Base-by-base conservation (phyloP, 2,329 filamentous ascomycete genomes). In the Nectriaceae sp. region DNA sequence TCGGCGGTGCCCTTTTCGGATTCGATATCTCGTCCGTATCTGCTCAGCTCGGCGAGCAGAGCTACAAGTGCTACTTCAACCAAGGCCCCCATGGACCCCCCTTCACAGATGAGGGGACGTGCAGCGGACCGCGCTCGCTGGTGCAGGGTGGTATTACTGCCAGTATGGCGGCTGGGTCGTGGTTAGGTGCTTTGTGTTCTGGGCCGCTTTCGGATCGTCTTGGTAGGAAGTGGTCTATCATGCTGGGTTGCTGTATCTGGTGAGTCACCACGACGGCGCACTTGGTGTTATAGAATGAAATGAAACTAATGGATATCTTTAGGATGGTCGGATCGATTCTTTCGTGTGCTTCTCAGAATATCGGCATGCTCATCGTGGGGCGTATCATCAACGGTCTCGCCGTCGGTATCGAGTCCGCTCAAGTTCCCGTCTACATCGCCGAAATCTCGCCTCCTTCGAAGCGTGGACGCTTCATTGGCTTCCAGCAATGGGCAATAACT, bases 401-500 rank as follows among this genome's bases (percentile, higher is more conserved):
- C 39, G 82, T 87, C 46, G 83, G 83, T 57, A 82, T 84, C 75
- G 55, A 55, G 0, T 84, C 80, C 18, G 79, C 82, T 10, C 82
- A 85, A 57, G 83, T 85, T 3, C 83, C 83, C 3, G 82, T 87
- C 40, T 87, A 86, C 64, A 77, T 87, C 26, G 77, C 82, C 37
- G 84, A 87, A 62, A 74, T 87, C 74, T 82, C 48, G 2, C 39
- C 50, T n/a, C 77, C 78, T 40, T 75, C 76, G 1, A 62, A 64
- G 35, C 78, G 84, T 50, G 84, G 84, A 19, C 77, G 10, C 64
- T 83, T 90, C 22, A 84, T 90, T 18, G 82, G 84, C 42, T 76
- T 80, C 29, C 85, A 89, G 64, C 86, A 90, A 64, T 85, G 84
- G 72, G 83, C 85, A 21, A 88, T 90, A 52, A 87, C 85, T 46